A percentile compares a stretch with the other conserved stretches of the same genome.
Conservation (phyloP, 2,329 filamentous ascomycete genomes). For the Knufia petricola region DNA sequence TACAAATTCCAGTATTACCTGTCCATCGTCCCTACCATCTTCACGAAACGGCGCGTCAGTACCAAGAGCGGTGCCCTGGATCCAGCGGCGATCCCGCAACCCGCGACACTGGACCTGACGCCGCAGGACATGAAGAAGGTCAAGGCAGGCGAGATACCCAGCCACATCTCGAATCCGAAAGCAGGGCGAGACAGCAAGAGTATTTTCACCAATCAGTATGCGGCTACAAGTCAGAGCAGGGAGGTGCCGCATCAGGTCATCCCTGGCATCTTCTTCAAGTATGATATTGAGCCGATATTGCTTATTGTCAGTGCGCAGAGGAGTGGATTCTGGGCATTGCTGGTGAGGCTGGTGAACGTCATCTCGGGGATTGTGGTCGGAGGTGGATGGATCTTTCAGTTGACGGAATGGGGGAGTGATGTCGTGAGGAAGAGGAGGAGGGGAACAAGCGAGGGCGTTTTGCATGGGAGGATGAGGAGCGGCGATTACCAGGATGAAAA, state of each 20-base stretch:
- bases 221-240: slow-evolving; percentile 79
- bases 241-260: slow-evolving; percentile 59
- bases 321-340: slow-evolving; percentile 61
- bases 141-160: slow-evolving; percentile 22
- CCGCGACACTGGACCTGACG: slow-evolving; percentile 28
- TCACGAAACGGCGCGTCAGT: slow-evolving; percentile 49
- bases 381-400: slow-evolving; percentile 83
- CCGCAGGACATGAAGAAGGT: slow-evolving; percentile 24
- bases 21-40: slow-evolving; percentile 87
- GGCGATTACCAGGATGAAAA: slow-evolving; percentile 24
- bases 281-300: slow-evolving; percentile 93
- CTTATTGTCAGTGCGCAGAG: slow-evolving; percentile 76
- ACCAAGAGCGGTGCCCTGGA: slow-evolving; percentile 31
- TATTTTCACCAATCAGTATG: slow-evolving; percentile 94
- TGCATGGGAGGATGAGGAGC: slow-evolving; percentile 34
- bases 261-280: slow-evolving; percentile 95
- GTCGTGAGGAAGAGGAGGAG: slow-evolving; percentile 34
- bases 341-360: slow-evolving; percentile 82
- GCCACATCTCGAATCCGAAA: slow-evolving; percentile 14
- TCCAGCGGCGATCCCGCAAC: slow-evolving; percentile 30
- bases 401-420: slow-evolving; percentile 63
- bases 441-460: slow-evolving; percentile 34
- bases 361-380: slow-evolving; percentile 84
- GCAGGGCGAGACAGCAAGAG: slow-evolving; percentile 39
- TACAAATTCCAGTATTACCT: slow-evolving; percentile 98